A percentile compares a stretch with the other conserved stretches of the same genome.
These are phyloP conservation scores for Didymella pinodella DNA, from an alignment of 2,329 filamentous ascomycete genomes.

Conservation along the genomic window DNA sequence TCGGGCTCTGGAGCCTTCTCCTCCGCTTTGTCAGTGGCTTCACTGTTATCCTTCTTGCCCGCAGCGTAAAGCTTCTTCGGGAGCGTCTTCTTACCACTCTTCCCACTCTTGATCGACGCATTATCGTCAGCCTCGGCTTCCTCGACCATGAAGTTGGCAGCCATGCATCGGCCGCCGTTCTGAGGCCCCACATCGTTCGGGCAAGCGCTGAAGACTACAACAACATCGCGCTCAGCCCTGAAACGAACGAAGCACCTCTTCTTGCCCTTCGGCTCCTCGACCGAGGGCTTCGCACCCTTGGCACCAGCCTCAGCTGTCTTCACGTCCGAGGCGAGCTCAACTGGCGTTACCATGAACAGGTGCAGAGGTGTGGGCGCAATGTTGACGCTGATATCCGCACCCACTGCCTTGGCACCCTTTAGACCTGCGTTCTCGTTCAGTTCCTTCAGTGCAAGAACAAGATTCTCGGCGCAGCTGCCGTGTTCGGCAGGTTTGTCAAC, in stretches of 20 bases:
- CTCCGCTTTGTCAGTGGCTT: conserved; percentile 6
- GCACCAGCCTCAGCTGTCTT: conserved; percentile 34
- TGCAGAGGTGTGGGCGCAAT: conserved; percentile 57
- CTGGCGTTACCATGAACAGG: conserved; percentile 52
- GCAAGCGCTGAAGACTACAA: conserved; percentile 50
- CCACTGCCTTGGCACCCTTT: conserved; percentile 56
- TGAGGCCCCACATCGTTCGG: conserved; percentile 49
- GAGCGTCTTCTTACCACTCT: conserved; percentile 26
- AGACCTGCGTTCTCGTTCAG: conserved; percentile 57
- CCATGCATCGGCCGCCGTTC: conserved; percentile 51
- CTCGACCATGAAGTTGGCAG: conserved; percentile 52
- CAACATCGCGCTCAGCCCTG: conserved; percentile 47
- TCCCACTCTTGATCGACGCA: conserved; percentile 23
- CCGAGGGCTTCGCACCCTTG: conserved; percentile 38
- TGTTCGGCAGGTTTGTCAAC: conserved; percentile 57
- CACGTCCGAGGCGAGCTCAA: conserved; percentile 25
- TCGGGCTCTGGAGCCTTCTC: neutral
- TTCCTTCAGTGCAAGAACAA: conserved; percentile 58
- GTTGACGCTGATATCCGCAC: conserved; percentile 59
- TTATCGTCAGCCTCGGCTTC: conserved; percentile 39
- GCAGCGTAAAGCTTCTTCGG: conserved; percentile 29
- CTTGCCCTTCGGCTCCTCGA: conserved; percentile 46
- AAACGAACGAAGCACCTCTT: conserved; percentile 48
- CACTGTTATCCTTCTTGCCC: conserved; percentile 3
- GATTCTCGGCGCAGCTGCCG: conserved; percentile 58